Evolutionary conservation across 2,329 filamentous ascomycete species (phyloP).

Genomic region (Fusarium illudens): DNA sequence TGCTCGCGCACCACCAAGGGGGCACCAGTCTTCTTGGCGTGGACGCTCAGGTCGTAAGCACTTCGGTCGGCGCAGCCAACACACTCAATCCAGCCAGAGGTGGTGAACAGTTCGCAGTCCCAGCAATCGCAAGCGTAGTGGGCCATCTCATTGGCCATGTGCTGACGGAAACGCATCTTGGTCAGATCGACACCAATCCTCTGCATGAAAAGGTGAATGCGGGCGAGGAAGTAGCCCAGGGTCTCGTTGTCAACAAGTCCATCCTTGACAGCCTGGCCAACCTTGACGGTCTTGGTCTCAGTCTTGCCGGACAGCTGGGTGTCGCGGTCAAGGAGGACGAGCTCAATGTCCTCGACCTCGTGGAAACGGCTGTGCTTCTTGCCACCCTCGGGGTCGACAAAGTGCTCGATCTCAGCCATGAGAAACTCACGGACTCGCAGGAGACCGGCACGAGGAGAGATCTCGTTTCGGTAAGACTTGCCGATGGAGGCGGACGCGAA

Average conservation of each 20-base stretch:
- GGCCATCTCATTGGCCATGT: constrained; percentile 82
- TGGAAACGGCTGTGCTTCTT: constrained; percentile 93
- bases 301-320: constrained; percentile 90
- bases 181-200: constrained; percentile 86
- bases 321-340: constrained; percentile 83
- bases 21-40: constrained; percentile 90
- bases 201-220: constrained; percentile 89
- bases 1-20: constrained; percentile 86
- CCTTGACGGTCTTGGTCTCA: constrained; percentile 73
- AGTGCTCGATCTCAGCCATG: constrained; percentile 99
- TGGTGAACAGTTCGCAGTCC: constrained; percentile 93
- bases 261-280: constrained; percentile 85
- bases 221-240: constrained; percentile 94
- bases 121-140: constrained; percentile 98
- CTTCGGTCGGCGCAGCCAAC: constrained; percentile 96
- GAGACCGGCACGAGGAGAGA: constrained; percentile 90
- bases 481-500: constrained; percentile 97
- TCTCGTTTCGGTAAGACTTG: constrained; percentile 98
- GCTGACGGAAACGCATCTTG: constrained; percentile 96
- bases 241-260: constrained; percentile 96
- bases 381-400: constrained; percentile 90
- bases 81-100: constrained; percentile 97
- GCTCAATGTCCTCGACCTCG: constrained; percentile 83
- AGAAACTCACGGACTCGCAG: constrained; percentile 95
- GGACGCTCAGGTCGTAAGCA: constrained; percentile 92